Conservation (phyloP, 2,329 filamentous ascomycete genomes). For the Pseudopyrenochaeta lycopersici region DNA sequence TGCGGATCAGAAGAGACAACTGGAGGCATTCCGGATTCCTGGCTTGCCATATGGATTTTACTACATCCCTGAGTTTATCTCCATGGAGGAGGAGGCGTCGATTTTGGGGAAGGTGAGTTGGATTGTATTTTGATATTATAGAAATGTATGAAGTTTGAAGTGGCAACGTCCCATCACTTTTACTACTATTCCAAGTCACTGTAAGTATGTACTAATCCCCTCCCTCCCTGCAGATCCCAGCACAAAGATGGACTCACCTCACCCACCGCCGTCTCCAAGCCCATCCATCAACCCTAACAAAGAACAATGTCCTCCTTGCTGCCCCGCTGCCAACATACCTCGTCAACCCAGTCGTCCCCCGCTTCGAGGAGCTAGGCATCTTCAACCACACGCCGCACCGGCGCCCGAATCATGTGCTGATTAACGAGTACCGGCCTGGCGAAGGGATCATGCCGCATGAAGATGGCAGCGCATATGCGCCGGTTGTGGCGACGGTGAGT, state of each 20-base stretch:
- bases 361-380: conserved; percentile 58
- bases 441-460: conserved; percentile 98
- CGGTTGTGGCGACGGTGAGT: conserved; percentile 90
- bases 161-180: no score
- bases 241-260: conserved; percentile 80
- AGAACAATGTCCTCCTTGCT: conserved; percentile 74
- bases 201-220: no score
- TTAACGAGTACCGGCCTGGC: conserved; percentile 89
- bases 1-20: no score
- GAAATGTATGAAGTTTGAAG: no score
- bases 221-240: conserved; percentile 55
- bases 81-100: conserved; percentile 72
- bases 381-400: conserved; percentile 74
- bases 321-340: conserved; percentile 81
- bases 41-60: conserved; percentile 72
- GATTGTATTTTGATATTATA: background rate
- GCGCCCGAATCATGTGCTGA: conserved; percentile 86
- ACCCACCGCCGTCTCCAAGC: conserved; percentile 90
- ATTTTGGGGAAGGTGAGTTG: conserved; percentile 73
- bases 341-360: conserved; percentile 71
- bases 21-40: conserved; percentile 53
- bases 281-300: conserved; percentile 84
- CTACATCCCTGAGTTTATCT: conserved; percentile 89
- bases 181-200: no score
- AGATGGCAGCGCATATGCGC: conserved; percentile 87